Base-by-base conservation (phyloP, 352 stramenopile species). In the Phytophthora vignae region DNA sequence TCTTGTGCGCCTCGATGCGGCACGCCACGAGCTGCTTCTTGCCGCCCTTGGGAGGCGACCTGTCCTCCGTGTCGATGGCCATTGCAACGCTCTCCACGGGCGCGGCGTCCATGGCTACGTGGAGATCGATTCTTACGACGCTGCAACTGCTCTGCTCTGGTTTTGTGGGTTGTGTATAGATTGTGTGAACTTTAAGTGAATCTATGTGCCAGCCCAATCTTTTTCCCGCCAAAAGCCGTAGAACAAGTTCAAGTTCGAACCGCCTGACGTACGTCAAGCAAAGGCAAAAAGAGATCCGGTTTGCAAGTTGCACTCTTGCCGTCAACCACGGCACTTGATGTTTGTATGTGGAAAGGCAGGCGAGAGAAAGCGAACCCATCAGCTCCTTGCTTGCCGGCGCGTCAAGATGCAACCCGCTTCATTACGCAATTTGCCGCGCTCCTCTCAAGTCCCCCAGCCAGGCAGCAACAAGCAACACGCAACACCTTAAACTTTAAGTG, bases 1-100 rank as follows among this genome's bases (percentile, higher is more conserved):
- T 91, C 57, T 85, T 88, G 63, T 92, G 83, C 40, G 65, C 76
- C 21, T 85, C 82, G 46, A 93, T 91, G 14, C 62, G 64, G 22
- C 84, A 92, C 48, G 55, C 68, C 49, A 77, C 73, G n/a, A 83
- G 69, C 44, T 71, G 25, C 55, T 57, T 73, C 58, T 70, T 78
- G 67, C 54, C 33, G 17, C 48, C 11, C 49, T 69, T 67, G 22
- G 44, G 52, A 11, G 46, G 58, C 15, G 36, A 56, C 44, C 68
- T 62, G 48, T 71, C 56, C 17, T 71, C 57, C 15, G 42, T 29
- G 29, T 77, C 27, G 12, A 36, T 52, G 8, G 29, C 31, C 66
- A 74, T 74, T 52, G 31, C 38, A 8, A 42, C 11, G 36, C 36
- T 15, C 36, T 42, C 36, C 36, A 42, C 11, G 42, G 46, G n/a